Base-by-base conservation (phyloP, 129 eudicot genomes). In the Arctium minus region DNA sequence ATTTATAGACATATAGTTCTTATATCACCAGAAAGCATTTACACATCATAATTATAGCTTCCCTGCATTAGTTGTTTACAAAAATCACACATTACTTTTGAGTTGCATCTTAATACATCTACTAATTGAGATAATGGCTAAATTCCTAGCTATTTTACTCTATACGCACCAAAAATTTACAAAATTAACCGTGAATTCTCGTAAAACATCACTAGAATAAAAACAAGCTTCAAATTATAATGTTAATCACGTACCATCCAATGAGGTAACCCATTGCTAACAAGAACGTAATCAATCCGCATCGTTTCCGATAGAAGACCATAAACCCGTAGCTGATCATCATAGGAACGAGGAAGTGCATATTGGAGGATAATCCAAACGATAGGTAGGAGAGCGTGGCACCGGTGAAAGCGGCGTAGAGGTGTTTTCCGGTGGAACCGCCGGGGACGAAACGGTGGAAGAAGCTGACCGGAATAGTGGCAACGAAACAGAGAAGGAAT, bases 181-280 rank as follows among this genome's bases (percentile, higher is more conserved):
- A 73, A 73, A 73, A 73, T 73, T 8, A 40, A n/a, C 11, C 32
- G 10, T 64, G 8, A 60, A 17, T 60, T 60, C 1, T 56, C 67
- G 1, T 17, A 56, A 60, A n/a, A 13, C 29, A 60, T 60, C 68
- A 60, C 4, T 60, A 22, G 3, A 8, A 60, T 38, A 8, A 62
- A 37, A 77, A 13, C 56, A 79, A 68, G 53, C n/a, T 80, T 71
- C 0, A 70, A 70, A 65, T 78, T 10, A 67, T 27, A 27, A 38
- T 27, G 68, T 50, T 11, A 22, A 70, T 33, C 35, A 77, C 85
- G 33, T 88, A 96, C 99, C 94, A 93, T 64, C 96, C 98, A 77
- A 96, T 91, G 86, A 96, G 97, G 78, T 96, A 96, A 2, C 94
- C 98, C 79, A 96, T 85, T 10, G 97, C 97, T 50, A 85, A 70